Percentiles rank a stretch among this genome's conserved stretches.
These are phyloP conservation scores for Kazachstania martiniae DNA, from an alignment of 805 yeast genomes.

Conservation along the genomic window DNA sequence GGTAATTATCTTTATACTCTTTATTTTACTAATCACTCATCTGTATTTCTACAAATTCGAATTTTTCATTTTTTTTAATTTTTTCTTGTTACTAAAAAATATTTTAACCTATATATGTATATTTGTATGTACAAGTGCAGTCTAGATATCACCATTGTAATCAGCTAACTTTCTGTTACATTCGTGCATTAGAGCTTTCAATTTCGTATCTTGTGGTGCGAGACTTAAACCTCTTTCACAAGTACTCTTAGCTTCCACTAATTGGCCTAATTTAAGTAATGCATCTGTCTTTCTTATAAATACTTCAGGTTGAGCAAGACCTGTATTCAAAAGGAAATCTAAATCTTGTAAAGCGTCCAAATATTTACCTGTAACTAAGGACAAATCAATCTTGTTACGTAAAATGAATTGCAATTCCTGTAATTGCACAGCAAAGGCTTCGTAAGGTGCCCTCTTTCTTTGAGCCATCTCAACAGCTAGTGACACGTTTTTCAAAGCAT, in stretches of 20 bases:
- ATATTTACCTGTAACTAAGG: constrained; percentile 42
- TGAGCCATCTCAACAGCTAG: constrained; percentile 58
- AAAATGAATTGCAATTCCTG: constrained; percentile 58
- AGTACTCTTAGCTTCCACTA: constrained; percentile 50
- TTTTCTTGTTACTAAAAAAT: not conserved
- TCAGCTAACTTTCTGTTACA: constrained; percentile 20
- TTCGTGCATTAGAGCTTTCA: constrained; percentile 19
- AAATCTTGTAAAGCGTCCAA: constrained; percentile 58
- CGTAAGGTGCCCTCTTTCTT: constrained; percentile 57
- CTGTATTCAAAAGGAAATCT: constrained; percentile 51
- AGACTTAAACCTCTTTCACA: constrained; percentile 68
- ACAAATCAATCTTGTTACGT: constrained; percentile 63
- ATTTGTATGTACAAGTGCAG: too few species aligned
- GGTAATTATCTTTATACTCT: not conserved
- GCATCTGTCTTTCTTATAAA: constrained; percentile 64
- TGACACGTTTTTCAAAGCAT: constrained; percentile 52
- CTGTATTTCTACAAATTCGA: too few species aligned
- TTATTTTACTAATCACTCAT: not conserved
- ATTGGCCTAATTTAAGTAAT: constrained; percentile 48
- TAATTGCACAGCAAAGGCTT: constrained; percentile 58
- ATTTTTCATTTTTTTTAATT: too few species aligned
- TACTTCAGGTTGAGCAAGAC: constrained; percentile 54
- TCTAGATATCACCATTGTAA: constrained; percentile 24
- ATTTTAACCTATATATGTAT: too few species aligned
- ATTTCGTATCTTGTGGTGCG: constrained; percentile 37